phyloP scores from a whole-genome alignment of 805 yeast genomes.

The Wickerhamomyces pijperi region DNA sequence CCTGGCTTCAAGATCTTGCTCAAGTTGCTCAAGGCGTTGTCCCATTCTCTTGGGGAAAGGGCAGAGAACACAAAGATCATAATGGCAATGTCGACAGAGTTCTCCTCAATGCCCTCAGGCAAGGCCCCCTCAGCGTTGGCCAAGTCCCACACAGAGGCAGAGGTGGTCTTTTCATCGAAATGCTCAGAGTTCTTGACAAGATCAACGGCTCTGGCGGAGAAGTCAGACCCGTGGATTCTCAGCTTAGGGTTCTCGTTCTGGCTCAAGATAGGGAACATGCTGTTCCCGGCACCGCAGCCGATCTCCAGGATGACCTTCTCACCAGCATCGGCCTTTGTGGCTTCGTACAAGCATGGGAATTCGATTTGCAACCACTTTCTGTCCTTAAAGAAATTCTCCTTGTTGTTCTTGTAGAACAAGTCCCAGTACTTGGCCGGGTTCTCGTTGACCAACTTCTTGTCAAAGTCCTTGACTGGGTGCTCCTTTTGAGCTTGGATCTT shows the following conservation, averaged over 20 bases:
- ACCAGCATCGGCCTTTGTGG: conserved; percentile 64
- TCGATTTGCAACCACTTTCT: conserved; percentile 94
- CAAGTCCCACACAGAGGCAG: conserved; percentile 91
- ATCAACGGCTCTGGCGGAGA: conserved; percentile 81
- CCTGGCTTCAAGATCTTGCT: conserved; percentile 79
- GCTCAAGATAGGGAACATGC: conserved; percentile 79
- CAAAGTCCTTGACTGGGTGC: conserved; percentile 80
- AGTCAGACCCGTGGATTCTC: conserved; percentile 77
- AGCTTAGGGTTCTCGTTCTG: conserved; percentile 76
- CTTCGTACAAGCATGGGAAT: conserved; percentile 75
- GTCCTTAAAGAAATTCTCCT: conserved; percentile 91
- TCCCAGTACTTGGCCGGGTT: conserved; percentile 96
- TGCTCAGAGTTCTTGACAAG: conserved; percentile 56
- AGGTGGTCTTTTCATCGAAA: conserved; percentile 52
- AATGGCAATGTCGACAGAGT: conserved; percentile 84
- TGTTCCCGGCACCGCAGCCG: conserved; percentile 98
- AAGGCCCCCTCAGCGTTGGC: conserved; percentile 60
- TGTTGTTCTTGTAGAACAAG: conserved; percentile 79
- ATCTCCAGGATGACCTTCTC: conserved; percentile 72
- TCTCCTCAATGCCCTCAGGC: conserved; percentile 77
- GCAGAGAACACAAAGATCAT: conserved; percentile 94
- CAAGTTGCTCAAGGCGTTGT: conserved; percentile 62
- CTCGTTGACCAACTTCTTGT: conserved; percentile 63
- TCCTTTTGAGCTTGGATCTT: conserved; percentile 67
- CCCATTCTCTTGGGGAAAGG: conserved; percentile 86